Evolutionary conservation across 2,329 filamentous ascomycete genomes (phyloP), one percentile per base, ranked within the genome.

Genomic region (Verticillium zaregamsianum): DNA sequence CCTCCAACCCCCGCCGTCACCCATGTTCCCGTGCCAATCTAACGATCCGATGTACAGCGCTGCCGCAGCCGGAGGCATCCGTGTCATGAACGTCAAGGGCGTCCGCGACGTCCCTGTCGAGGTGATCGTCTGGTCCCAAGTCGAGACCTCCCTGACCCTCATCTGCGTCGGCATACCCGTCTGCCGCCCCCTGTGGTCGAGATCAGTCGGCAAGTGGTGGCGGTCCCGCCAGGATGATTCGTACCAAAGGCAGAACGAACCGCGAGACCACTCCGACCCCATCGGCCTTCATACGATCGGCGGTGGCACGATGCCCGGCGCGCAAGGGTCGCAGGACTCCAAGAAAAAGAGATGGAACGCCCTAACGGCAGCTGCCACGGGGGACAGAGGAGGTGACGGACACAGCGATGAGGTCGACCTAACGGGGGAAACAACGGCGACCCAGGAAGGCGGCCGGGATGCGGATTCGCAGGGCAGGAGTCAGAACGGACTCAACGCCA

Each of bases 141-240:
- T 64, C 5, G 67, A 68, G 40, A 63, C 65, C 12, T 45, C 65
- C 17, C 63, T 64, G 12, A 69, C 65, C 5, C 58, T 69, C n/a
- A 63, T 68, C 20, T 63, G 66, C 33, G 63, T 68, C 35, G 65
- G 65, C 4, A 67, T 69, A 23, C 65, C 67, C 11, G 61, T 65
- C 12, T 68, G 63, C 20, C 66, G 65, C 2, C 67, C 68, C 7
- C n/a, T 61, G 6, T 61, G 62, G 40, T 37, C 64, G 14, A 40
- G 60, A 12, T 55, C 58, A 28, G 37, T 66, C n/a, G 61, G 56
- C 35, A 58, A 58, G 23, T 58, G 56, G 56, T 58, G 56, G 56
- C 33, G 40, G 56, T 58, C 56, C 23, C 56, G 56, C 3, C 56
- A 45, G 35, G 56, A 17, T 4, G 37, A 39, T 11, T 58, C 56